Evolutionary conservation across 2,329 filamentous ascomycete genomes (phyloP), one percentile per base, ranked within the genome.

Genomic region (Didymella arachidicola): DNA sequence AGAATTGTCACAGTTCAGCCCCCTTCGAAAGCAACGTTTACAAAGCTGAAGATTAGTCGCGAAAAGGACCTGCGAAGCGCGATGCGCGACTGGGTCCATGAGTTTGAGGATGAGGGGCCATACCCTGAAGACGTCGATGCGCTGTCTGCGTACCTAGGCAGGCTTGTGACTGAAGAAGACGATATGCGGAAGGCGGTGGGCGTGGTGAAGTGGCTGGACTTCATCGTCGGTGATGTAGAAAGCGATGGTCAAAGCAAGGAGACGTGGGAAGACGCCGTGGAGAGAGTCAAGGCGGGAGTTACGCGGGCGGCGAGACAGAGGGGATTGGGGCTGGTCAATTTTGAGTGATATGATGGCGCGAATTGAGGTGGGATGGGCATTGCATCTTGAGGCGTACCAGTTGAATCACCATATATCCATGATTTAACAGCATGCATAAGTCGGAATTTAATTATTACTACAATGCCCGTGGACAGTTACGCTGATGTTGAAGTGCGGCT

Each of bases 101-200:
- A 89, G 60, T 96, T 94, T 60, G 80, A 77, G 34, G 81, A 82
- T 5, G 89, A 93, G 3, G 92, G 91, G 0, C 95, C 95, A 1
- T 93, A 95, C 75, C 78, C 79, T 0, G 87, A 90, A 57, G 95
- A 99, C 76, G 88, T 94, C 0, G 83, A 83, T 39, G 87, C 93
- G 36, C 81, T 98, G 60, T 86, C 84, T 53, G 84, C 81, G 68
- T 98, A 96, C 75, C 76, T 98, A 29, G 80, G 74, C 5, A 84
- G 84, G 26, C 91, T 98, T 0, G 83, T 97, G 0, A 60, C 79
- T 1, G 88, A 94, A 57, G 95, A 98, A 76, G 82, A 84, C 57
- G 89, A 97, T 72, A 82, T 95, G 78, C 84, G 84, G 5, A 97
- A 96, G 77, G 91, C 86, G 1, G 83, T 86, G 1, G 84, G 85